These are phyloP conservation scores for Sclerotinia spermophila DNA, from an alignment of 2,329 filamentous ascomycete species.

Conservation along the genomic window DNA sequence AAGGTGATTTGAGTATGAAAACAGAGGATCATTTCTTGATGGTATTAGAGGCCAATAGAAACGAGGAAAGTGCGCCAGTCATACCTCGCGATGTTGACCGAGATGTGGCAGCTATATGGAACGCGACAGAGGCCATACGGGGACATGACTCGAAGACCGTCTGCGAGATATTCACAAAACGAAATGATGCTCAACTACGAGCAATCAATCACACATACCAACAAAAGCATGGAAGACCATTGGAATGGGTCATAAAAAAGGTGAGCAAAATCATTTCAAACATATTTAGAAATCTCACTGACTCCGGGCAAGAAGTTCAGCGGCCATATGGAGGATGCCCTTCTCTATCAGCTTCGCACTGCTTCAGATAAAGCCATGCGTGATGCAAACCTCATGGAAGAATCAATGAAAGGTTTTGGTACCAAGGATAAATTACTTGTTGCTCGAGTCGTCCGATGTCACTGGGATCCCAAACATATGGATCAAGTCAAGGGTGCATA, in stretches of 20 bases:
- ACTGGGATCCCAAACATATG: constrained; percentile 78
- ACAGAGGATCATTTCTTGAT: constrained; percentile 83
- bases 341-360: constrained; percentile 73
- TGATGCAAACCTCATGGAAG: constrained; percentile 78
- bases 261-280: constrained; percentile 40
- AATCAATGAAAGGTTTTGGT: constrained; percentile 79
- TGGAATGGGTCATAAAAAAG: constrained; percentile 71
- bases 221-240: constrained; percentile 63
- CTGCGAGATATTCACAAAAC: constrained; percentile 70
- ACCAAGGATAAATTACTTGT: constrained; percentile 83
- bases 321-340: constrained; percentile 85
- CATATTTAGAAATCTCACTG: constrained; percentile 14
- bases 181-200: constrained; percentile 78
- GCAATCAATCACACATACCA: constrained; percentile 76
- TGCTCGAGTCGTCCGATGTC: constrained; percentile 70
- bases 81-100: constrained; percentile 69
- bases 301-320: constrained; percentile 62
- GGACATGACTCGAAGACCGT: constrained; percentile 68
- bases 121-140: constrained; percentile 68
- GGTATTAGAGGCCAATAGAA: constrained; percentile 68
- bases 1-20: constrained; percentile 77
- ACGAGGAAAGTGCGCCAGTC: constrained; percentile 74
- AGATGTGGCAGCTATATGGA: constrained; percentile 72
- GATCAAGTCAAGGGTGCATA: constrained; percentile 77
- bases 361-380: constrained; percentile 79